Percentiles rank a stretch among this genome's conserved stretches.
phyloP scores from a whole-genome alignment of 1,284 basidiomycete species.

The Apiotrichum laibachii region DNA sequence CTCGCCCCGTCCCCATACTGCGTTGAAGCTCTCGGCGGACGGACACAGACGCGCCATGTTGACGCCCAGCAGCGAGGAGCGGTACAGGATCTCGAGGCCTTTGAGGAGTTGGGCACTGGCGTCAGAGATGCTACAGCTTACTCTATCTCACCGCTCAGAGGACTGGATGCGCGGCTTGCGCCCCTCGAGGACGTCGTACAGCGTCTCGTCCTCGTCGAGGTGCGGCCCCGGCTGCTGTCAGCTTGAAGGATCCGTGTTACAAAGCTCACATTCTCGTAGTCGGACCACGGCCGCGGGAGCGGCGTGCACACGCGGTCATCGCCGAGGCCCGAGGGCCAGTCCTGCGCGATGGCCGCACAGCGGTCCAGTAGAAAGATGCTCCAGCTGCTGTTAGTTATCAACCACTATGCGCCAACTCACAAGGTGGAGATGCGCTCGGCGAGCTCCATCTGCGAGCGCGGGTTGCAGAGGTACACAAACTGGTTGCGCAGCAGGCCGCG shows the following conservation, averaged over 20 bases:
- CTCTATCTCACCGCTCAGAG: background rate
- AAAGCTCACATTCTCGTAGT: conserved; percentile 15
- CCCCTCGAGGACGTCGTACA: conserved; percentile 10
- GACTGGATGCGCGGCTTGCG: conserved; percentile 1
- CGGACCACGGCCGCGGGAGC: conserved; percentile 18
- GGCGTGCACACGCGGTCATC: conserved; percentile 14
- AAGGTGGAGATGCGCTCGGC: conserved; percentile 25
- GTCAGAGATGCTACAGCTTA: background rate
- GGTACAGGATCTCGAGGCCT: conserved; percentile 4
- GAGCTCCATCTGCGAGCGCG: conserved; percentile 14
- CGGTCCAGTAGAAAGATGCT: conserved; percentile 20
- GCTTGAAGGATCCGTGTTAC: background rate
- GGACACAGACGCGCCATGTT: background rate
- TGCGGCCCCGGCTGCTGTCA: background rate
- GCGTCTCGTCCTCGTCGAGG: background rate
- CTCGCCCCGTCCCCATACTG: background rate
- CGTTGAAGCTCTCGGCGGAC: background rate
- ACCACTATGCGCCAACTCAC: conserved; percentile 5
- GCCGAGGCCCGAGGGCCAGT: conserved; percentile 13
- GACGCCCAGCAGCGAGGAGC: background rate
- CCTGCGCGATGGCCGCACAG: conserved; percentile 10
- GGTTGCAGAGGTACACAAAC: background rate
- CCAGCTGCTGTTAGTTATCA: conserved; percentile 18
- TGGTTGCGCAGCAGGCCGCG: background rate
- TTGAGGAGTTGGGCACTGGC: conserved; percentile 4